Base-by-base conservation (phyloP, 768 basidiomycete species). In the Ephemerocybe angulata region DNA sequence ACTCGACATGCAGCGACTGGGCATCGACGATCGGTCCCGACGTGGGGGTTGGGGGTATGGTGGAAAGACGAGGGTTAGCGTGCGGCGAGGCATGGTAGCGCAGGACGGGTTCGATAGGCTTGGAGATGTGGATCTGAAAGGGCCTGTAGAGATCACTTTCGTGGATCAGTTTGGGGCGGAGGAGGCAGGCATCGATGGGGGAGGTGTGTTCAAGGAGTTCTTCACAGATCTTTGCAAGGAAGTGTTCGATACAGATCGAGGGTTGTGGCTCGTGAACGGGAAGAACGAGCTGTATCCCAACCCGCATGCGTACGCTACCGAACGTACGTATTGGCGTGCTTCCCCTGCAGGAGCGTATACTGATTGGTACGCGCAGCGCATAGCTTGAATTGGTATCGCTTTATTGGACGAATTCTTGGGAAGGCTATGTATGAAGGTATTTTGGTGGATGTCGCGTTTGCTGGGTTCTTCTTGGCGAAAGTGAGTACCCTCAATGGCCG, bases 341-440 rank as follows among this genome's bases (percentile, higher is more conserved):
- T n/a, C n/a, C n/a, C n/a, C n/a, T n/a, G n/a, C n/a, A n/a, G n/a
- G n/a, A n/a, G n/a, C n/a, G n/a, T n/a, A n/a, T n/a, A n/a, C n/a
- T n/a, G n/a, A n/a, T n/a, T n/a, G n/a, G n/a, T n/a, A n/a, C n/a
- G n/a, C 56, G 6, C 63, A 95, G 89, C 81, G 0, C 88, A 92
- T 64, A 94, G 86, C 64, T 74, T 98, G 46, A 84, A 81, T 40
- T 98, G 96, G 96, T 98, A 90, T 65, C 81, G 85, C 1, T 94
- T 96, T 70, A 88, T 98, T 56, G 97, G 97, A 0, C 79, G 92
- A 1, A 90, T 99, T 19, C 77, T 99, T 1, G 96, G 96, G 4
- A 98, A 98, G 67, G 97, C 96, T 0, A 77, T 99, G 66, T 98
- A 99, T 63, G 92, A 98, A 51, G 94, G 95, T 1, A 97, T 98